Evolutionary conservation across 495 filamentous ascomycete genomes (phyloP), one percentile per base, ranked within the genome.

Genomic region (Cercophora sp.): DNA sequence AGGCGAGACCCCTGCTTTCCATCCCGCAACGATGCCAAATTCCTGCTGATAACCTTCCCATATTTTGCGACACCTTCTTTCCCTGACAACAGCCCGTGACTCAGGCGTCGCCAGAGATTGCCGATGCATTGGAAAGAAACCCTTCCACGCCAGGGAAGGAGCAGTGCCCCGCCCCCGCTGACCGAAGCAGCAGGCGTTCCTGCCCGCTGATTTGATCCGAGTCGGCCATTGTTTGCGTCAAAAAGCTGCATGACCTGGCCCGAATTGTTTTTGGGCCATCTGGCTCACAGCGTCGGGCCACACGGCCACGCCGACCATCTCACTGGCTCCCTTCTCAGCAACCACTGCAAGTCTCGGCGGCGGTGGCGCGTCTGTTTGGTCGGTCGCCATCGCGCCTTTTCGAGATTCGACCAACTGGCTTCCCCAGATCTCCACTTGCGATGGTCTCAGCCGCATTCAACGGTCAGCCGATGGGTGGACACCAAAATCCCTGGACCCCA

Each of bases 381-480:
- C 44, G 25, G 27, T 32, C 16, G 27, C 15, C 25, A 8, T 32
- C 16, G 15, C 25, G n/a, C 5, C 26, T 19, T 22, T 43, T 43
- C 8, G 27, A 16, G 5, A 16, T 15, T 47, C 5, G 26, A 47
- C 8, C 26, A 25, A 47, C 31, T 27, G n/a, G 44, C 23, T 16
- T 47, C 27, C 44, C 44, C 26, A 19, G 26, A 47, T 43, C 5
- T 25, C n/a, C 40, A 23, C 6, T 16, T 5, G 18, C 44, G n/a
- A 18, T 10, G 25, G 11, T 47, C 25, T 47, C 44, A 47, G 44
- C 44, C 44, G 44, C 44, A 32, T 23, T 16, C 6, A 47, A 47
- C 16, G 44, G 44, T 47, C 44, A 20, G 13, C 10, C 16, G 27
- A 44, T 27, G 41, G n/a, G n/a, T n/a, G n/a, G n/a, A n/a, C n/a